Conservation (phyloP, 2,329 filamentous ascomycete genomes). For the Tolypocladium paradoxum region DNA sequence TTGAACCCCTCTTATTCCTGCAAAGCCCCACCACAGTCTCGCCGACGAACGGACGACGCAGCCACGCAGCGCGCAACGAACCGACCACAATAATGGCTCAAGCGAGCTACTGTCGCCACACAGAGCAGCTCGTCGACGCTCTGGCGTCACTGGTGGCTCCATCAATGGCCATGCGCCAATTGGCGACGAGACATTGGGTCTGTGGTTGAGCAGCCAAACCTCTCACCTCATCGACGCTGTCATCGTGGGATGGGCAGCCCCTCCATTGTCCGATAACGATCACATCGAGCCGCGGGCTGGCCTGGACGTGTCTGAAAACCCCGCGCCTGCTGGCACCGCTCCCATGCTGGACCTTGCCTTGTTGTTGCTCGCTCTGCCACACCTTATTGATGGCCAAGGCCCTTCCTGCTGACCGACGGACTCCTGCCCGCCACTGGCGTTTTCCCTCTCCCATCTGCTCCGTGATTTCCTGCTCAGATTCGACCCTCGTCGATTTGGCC, state of each 20-base stretch:
- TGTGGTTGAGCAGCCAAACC: background rate
- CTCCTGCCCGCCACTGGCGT: background rate
- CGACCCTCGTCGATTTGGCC: background rate
- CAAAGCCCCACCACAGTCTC: slow-evolving; percentile 1
- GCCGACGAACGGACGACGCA: background rate
- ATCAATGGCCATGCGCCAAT: background rate
- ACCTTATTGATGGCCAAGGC: background rate
- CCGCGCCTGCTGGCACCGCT: background rate
- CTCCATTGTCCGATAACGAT: background rate
- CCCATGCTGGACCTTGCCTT: background rate
- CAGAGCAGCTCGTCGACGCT: background rate
- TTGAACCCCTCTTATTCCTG: slow-evolving; percentile 3
- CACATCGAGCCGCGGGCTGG: background rate
- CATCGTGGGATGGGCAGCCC: background rate
- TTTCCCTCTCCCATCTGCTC: background rate
- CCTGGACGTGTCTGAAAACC: background rate
- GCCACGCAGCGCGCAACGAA: slow-evolving; percentile 1
- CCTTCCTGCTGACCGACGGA: background rate
- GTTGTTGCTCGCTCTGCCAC: background rate
- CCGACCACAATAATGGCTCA: slow-evolving; percentile 6
- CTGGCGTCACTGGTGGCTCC: background rate
- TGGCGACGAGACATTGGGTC: background rate
- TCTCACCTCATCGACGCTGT: background rate
- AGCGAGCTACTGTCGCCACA: background rate
- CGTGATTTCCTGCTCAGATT: background rate